Evolutionary conservation across 164 flowering plant genomes (phyloP).

Genomic region (Stephania cephalantha): DNA sequence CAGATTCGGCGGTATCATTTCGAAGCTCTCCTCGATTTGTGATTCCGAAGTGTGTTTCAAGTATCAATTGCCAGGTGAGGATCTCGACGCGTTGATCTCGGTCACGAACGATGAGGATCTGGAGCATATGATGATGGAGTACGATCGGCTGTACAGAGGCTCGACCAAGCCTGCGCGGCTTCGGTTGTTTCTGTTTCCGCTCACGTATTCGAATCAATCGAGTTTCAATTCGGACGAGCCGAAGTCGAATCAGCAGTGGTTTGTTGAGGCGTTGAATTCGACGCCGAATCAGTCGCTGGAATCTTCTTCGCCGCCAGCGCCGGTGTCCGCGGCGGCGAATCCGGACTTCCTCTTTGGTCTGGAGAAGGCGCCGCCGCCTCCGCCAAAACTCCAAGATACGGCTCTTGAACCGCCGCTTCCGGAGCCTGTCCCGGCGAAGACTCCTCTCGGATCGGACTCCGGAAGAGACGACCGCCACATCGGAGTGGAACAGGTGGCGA

Average conservation of each 20-base stretch:
- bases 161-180: conserved; percentile 61
- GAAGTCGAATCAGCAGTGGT: conserved; percentile 58
- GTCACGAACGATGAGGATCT: conserved; percentile 82
- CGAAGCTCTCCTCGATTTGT: conserved; percentile 43
- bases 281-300: conserved; percentile 30
- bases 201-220: conserved; percentile 11
- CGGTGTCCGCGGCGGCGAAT: conserved; percentile 23
- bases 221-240: conserved; percentile 24
- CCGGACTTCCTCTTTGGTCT: conserved; percentile 71
- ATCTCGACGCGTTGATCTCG: conserved; percentile 74
- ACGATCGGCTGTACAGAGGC: conserved; percentile 52
- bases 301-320: conserved; percentile 25
- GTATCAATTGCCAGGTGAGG: conserved; percentile 85
- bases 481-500: conserved; percentile 19
- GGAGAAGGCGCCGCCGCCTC: conserved; percentile 38
- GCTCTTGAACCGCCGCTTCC: conserved; percentile 14
- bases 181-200: conserved; percentile 49
- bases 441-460: conserved; percentile 12
- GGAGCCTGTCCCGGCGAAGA: conserved; percentile 16
- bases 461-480: conserved; percentile 27
- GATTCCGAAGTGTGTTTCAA: conserved; percentile 43
- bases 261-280: conserved; percentile 72
- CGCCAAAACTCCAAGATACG: conserved; percentile 17
- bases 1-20: conserved; percentile 29
- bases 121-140: conserved; percentile 81